phyloP scores from a whole-genome alignment of 371 early-diverging fungal genomes.

The Mucor saturninus region DNA sequence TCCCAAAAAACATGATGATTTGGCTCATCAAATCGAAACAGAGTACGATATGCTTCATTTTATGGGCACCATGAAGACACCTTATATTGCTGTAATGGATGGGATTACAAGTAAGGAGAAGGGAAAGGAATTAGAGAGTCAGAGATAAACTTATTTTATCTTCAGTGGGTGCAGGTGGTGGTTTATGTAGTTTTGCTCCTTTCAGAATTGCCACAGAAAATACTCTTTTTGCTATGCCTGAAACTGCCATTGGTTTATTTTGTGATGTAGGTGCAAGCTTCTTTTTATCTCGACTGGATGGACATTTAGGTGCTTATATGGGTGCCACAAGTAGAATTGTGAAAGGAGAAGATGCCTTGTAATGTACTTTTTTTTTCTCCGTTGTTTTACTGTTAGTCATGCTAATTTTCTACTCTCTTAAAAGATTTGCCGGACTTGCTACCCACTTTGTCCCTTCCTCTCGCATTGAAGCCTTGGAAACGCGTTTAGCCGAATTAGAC shows the following conservation, averaged over 20 bases:
- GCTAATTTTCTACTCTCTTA: background rate
- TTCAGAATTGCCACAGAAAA: conserved; percentile 96
- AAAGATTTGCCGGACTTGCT: conserved; percentile 78
- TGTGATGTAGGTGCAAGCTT: conserved; percentile 96
- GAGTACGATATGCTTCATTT: conserved; percentile 90
- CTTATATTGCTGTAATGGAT: conserved; percentile 83
- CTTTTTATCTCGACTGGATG: conserved; percentile 90
- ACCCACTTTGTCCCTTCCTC: conserved; percentile 91
- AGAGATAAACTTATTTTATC: too few relatives aligned
- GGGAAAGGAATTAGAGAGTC: too few relatives aligned
- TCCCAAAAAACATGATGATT: background rate
- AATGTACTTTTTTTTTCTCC: background rate
- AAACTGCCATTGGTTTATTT: conserved; percentile 91
- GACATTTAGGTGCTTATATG: conserved; percentile 87
- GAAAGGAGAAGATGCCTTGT: conserved; percentile 83
- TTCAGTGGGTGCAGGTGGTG: conserved; percentile 94
- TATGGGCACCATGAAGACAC: conserved; percentile 81
- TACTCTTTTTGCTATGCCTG: conserved; percentile 81
- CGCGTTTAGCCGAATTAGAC: conserved; percentile 76
- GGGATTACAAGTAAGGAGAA: conserved; percentile 79
- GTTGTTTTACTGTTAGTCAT: background rate
- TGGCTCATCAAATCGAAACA: conserved; percentile 36
- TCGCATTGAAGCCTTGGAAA: conserved; percentile 73
- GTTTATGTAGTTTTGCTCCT: conserved; percentile 86
- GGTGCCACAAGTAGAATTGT: conserved; percentile 86